Evolutionary conservation across 257 asterid species (phyloP), one percentile per base, ranked within the genome.

Genomic region (Leonotis leonurus): DNA sequence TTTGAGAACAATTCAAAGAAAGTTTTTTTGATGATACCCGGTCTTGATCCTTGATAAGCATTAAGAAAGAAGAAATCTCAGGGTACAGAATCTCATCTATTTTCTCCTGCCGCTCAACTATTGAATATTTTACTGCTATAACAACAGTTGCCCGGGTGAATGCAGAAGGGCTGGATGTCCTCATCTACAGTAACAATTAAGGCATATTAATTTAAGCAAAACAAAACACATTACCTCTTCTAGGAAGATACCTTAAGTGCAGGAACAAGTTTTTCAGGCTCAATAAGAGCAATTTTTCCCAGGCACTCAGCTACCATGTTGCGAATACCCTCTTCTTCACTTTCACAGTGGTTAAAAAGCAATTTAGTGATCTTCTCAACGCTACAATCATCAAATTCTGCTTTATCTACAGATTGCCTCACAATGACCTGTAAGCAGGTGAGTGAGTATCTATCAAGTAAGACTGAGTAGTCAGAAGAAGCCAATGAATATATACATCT

Each of bases 251-350:
- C 99, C 96, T 87, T 89, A 18, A 89, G 91, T 25, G 97, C 97
- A 64, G 97, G 96, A 74, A 93, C 95, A 70, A 93, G 97, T 76
- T 89, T 93, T 35, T 78, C 85, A 70, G 99, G 99, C 80, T 83
- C 94, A 74, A 93, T 93, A 59, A 93, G 96, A 29, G 99, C 95
- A 69, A 93, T 93, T 78, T 93, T 93, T 25, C 99, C 99, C 43
- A 93, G 81, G 74, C 99, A 93, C 75, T 89, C 99, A 27, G 99
- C 99, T 26, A 93, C 99, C 65, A 93, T 97, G 82, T 93, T 93
- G 71, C 99, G 95, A 75, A 93, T 94, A 33, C 99, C 99, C 84
- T 93, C 99, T 76, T 93, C 99, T 41, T 93, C 99, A 65, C 99
- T 93, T 84, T 93, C 99, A 68, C 96, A 89, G 72, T 93, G 99